Evolutionary conservation across 139 green algal species (phyloP).

Genomic region (Coelastrella sp.): DNA sequence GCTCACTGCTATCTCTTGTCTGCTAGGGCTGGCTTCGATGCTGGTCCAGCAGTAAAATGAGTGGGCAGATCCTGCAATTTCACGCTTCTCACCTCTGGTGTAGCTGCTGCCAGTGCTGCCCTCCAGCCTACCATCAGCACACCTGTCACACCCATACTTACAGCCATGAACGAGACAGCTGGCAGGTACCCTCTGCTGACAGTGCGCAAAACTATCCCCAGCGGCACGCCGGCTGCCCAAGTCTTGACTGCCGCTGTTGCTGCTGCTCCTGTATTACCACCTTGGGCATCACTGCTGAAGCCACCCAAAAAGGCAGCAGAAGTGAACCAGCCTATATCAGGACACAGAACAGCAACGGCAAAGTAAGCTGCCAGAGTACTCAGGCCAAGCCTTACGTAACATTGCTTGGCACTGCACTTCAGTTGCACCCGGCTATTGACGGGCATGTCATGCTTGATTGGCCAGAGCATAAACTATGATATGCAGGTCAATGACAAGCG

Average conservation of each 20-base stretch:
- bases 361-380: not conserved
- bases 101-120: slow-evolving; percentile 60
- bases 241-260: slow-evolving; percentile 71
- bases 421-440: not conserved
- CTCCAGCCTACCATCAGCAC: slow-evolving; percentile 83
- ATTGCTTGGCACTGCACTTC: not conserved
- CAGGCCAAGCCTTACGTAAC: not conserved
- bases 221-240: slow-evolving; percentile 76
- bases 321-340: slow-evolving; percentile 71
- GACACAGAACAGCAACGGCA: not conserved
- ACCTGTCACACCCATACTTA: slow-evolving; percentile 69
- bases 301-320: slow-evolving; percentile 62
- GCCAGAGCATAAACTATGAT: not conserved
- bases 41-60: too few relatives aligned
- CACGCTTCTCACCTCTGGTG: slow-evolving; percentile 39
- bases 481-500: too few relatives aligned
- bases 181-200: slow-evolving; percentile 76
- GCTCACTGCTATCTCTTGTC: too few relatives aligned
- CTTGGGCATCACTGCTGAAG: slow-evolving; percentile 66
- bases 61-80: not conserved
- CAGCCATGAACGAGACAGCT: slow-evolving; percentile 76
- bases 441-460: not conserved
- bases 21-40: too few relatives aligned
- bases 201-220: slow-evolving; percentile 70
- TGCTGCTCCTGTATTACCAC: slow-evolving; percentile 54